phyloP scores from a whole-genome alignment of 1,284 basidiomycete species.

The Pseudozyma hubeiensis region DNA sequence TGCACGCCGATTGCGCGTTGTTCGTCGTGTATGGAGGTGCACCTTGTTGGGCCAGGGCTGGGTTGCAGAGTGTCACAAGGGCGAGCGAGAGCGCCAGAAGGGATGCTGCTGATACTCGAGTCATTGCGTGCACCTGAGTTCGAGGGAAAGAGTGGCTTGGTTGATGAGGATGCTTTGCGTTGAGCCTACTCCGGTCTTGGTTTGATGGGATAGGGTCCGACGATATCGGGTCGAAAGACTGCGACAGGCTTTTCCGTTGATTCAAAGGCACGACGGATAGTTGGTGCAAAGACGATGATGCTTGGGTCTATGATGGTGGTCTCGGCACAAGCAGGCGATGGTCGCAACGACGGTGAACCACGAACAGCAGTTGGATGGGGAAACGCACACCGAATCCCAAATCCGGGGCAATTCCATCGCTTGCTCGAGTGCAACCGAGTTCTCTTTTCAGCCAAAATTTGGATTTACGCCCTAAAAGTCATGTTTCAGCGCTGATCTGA shows the following conservation, averaged over 20 bases:
- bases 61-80: neutral
- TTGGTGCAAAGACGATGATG: neutral
- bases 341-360: neutral
- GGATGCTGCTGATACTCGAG: neutral
- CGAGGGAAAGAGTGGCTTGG: too few species aligned
- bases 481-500: neutral
- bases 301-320: neutral
- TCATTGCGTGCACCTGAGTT: neutral
- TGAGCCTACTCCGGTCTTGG: too few species aligned
- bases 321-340: neutral
- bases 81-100: neutral
- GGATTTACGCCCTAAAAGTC: slow-evolving; percentile 4
- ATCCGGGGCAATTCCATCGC: slow-evolving; percentile 19
- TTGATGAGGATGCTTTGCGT: too few species aligned
- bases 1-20: slow-evolving; percentile 32
- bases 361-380: slow-evolving; percentile 3
- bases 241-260: too few species aligned
- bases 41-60: slow-evolving; percentile 8
- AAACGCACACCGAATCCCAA: neutral
- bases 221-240: too few species aligned
- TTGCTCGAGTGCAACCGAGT: neutral
- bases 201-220: too few species aligned
- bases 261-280: too few species aligned
- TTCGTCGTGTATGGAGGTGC: slow-evolving; percentile 30
- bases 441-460: slow-evolving; percentile 5